Conservation (phyloP, 495 filamentous ascomycete species). For the Aspergillus baeticus region DNA sequence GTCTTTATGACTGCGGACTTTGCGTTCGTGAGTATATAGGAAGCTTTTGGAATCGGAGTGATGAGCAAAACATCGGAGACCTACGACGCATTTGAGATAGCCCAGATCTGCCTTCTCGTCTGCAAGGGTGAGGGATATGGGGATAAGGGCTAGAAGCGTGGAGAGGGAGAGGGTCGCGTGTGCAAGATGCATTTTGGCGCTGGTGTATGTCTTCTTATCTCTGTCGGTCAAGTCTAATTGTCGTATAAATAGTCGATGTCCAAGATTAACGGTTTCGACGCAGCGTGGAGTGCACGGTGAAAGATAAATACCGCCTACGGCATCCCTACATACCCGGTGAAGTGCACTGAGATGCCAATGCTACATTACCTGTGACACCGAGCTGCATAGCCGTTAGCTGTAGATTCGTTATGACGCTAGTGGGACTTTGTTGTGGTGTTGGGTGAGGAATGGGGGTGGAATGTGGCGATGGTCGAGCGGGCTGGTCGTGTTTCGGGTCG, state of each 20-base stretch:
- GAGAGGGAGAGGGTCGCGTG: slow-evolving; percentile 10
- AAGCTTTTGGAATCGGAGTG: background rate
- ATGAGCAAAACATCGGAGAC: background rate
- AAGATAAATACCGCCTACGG: too few species aligned
- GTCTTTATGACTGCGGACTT: slow-evolving; percentile 12
- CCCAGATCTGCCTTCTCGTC: slow-evolving; percentile 1
- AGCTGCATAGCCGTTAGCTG: too few species aligned
- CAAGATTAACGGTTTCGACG: too few species aligned
- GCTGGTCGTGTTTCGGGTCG: background rate
- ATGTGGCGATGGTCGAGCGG: background rate
- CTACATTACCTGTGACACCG: too few species aligned
- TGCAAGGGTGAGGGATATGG: background rate
- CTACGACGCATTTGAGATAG: slow-evolving; percentile 15
- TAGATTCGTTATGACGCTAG: background rate
- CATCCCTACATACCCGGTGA: too few species aligned
- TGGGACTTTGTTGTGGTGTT: background rate
- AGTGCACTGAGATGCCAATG: too few species aligned
- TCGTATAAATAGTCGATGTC: too few species aligned
- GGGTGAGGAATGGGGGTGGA: background rate
- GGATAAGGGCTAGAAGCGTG: slow-evolving; percentile 4
- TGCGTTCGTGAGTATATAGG: background rate
- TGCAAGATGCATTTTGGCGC: slow-evolving; percentile 6
- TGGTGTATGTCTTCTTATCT: background rate
- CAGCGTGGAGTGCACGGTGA: too few species aligned
- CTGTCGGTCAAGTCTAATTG: too few species aligned